phyloP scores from a whole-genome alignment of 495 filamentous ascomycete species.

The Aspergillus ellipticus region DNA sequence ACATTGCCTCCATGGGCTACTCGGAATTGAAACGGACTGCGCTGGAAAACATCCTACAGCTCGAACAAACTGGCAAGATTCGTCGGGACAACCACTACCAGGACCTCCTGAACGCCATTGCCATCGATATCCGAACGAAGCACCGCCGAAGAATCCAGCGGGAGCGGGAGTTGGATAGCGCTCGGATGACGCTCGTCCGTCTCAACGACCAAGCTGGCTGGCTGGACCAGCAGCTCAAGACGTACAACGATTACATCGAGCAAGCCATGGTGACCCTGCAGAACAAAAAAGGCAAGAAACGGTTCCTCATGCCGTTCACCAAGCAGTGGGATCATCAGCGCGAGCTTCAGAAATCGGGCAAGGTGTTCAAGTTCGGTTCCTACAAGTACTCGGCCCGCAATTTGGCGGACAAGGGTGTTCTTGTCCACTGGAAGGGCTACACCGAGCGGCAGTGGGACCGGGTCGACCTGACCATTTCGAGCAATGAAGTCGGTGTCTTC shows the following conservation, averaged over 20 bases:
- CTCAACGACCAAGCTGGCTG: constrained; percentile 89
- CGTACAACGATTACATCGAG: constrained; percentile 98
- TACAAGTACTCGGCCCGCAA: constrained; percentile 93
- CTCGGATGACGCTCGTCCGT: constrained; percentile 75
- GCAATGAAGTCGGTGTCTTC: constrained; percentile 93
- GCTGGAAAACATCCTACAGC: constrained; percentile 86
- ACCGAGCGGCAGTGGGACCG: constrained; percentile 83
- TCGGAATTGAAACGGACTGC: constrained; percentile 87
- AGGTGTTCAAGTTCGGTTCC: constrained; percentile 92
- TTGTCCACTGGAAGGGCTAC: constrained; percentile 84
- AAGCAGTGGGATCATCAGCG: constrained; percentile 98
- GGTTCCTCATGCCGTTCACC: constrained; percentile 93
- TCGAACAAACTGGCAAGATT: constrained; percentile 82
- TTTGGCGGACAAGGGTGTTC: constrained; percentile 87
- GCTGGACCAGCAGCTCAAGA: constrained; percentile 91
- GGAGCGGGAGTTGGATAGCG: constrained; percentile 83
- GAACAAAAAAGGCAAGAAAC: constrained; percentile 93
- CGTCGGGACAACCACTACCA: constrained; percentile 92
- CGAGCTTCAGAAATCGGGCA: constrained; percentile 84
- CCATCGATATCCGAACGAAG: constrained; percentile 94
- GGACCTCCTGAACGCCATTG: constrained; percentile 93
- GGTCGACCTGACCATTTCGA: constrained; percentile 88
- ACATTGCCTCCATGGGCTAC: constrained; percentile 88
- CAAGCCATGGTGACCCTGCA: constrained; percentile 98
- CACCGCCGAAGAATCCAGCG: constrained; percentile 87